Base-by-base conservation (phyloP, 805 yeast species). In the Ogataea corticis region DNA sequence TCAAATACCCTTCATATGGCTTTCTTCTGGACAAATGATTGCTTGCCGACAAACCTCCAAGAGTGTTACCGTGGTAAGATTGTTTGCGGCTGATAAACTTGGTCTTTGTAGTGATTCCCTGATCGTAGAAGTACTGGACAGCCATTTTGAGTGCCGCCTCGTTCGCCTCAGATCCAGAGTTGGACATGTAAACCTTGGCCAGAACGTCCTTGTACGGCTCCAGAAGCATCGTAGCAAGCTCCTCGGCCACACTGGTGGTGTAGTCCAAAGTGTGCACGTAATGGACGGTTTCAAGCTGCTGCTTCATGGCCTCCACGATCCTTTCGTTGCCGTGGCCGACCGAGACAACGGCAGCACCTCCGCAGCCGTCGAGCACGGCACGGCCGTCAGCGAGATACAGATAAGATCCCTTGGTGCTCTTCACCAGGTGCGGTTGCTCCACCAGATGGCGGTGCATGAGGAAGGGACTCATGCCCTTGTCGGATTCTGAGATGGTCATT, bases 141-240 rank as follows among this genome's bases (percentile, higher is more conserved):
- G 86, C 85, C 60, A 84, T 82, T 61, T 84, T 84, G 54, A 84
- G 61, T 2, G 89, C 88, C 14, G 86, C 87, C 59, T 84, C 90
- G 55, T 83, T 84, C 33, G 89, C 86, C 60, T 84, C 90, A 14
- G 87, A 72, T 42, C 94, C 94, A 2, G 86, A 77, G 56, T 80
- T 82, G 49, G 79, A 73, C 42, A 85, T 63, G 34, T 67, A 45
- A 11, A 70, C 73, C 31, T 68, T 62, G 4, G 58, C 56, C 42
- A 70, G 66, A 7, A 61, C 66, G 28, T 65, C 67, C 19, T 59
- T 51, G 36, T 70, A 65, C 27, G 63, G 55, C 2, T 62, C 66
- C 41, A 68, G 57, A 38, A 57, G 80, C 77, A 64, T 63, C 38
- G 66, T 55, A 21, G 71, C 68, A 34, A 73, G 55, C 9, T 63